phyloP scores from a whole-genome alignment of 2,329 filamentous ascomycete genomes.

The Sclerotinia trifoliorum region DNA sequence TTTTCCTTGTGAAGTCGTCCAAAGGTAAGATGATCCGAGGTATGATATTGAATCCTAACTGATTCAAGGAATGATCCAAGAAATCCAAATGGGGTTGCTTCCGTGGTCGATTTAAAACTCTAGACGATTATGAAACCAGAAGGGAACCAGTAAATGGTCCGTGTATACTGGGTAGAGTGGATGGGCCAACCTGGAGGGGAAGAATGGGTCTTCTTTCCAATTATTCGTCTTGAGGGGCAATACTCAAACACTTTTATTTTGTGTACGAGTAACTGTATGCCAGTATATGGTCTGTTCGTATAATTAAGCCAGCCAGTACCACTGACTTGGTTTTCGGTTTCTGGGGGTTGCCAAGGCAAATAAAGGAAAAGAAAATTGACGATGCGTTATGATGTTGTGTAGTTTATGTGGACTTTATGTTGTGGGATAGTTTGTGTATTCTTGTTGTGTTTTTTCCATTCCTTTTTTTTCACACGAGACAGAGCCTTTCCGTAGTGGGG shows the following conservation, averaged over 20 bases:
- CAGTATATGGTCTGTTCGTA: neutral
- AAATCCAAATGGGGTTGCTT: neutral
- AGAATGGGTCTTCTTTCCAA: constrained; percentile 6
- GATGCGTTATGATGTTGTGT: constrained; percentile 15
- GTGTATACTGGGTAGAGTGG: neutral
- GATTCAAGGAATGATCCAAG: neutral
- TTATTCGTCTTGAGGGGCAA: neutral
- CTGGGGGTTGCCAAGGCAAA: constrained; percentile 6
- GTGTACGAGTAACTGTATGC: neutral
- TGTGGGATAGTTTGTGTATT: constrained; percentile 5
- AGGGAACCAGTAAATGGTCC: neutral
- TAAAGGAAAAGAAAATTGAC: neutral
- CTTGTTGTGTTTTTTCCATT: neutral
- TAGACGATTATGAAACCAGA: constrained; percentile 13
- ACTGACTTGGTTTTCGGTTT: constrained; percentile 21
- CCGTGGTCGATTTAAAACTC: neutral
- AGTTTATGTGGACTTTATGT: constrained; percentile 13
- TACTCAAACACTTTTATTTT: neutral
- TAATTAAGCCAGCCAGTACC: constrained; percentile 4
- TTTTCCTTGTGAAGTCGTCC: neutral
- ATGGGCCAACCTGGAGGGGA: constrained; percentile 9
- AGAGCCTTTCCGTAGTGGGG: neutral
- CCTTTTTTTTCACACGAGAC: neutral
- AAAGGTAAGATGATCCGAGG: neutral
- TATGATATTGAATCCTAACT: neutral